A percentile compares a stretch with the other conserved stretches of the same genome.
Evolutionary conservation across 495 filamentous ascomycete genomes (phyloP).

Genomic region (Lepraria neglecta): DNA sequence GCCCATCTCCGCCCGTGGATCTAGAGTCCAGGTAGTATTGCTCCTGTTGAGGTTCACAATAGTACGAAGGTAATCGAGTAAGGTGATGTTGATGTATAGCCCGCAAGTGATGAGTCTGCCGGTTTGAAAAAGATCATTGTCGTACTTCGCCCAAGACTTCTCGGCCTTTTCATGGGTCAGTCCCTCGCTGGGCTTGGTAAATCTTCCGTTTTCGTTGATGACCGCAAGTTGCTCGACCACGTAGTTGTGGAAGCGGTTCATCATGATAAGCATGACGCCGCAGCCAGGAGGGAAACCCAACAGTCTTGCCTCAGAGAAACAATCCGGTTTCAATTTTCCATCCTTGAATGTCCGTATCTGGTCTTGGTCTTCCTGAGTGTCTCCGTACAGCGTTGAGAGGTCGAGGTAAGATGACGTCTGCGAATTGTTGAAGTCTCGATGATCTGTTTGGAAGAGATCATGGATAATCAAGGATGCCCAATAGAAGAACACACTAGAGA

Average conservation of each 20-base stretch:
- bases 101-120: slow-evolving; percentile 72
- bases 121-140: slow-evolving; percentile 81
- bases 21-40: slow-evolving; percentile 73
- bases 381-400: slow-evolving; percentile 53
- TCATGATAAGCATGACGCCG: slow-evolving; percentile 51
- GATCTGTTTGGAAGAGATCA: slow-evolving; percentile 55
- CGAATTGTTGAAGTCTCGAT: slow-evolving; percentile 45
- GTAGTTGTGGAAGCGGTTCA: slow-evolving; percentile 71
- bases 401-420: slow-evolving; percentile 56
- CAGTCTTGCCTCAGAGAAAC: slow-evolving; percentile 50
- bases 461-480: slow-evolving; percentile 44
- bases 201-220: slow-evolving; percentile 68
- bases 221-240: slow-evolving; percentile 59
- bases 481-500: slow-evolving; percentile 54
- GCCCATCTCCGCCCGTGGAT: slow-evolving; percentile 49
- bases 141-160: slow-evolving; percentile 64
- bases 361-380: slow-evolving; percentile 51
- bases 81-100: slow-evolving; percentile 76
- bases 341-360: slow-evolving; percentile 50
- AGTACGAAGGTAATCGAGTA: slow-evolving; percentile 77
- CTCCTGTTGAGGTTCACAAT: slow-evolving; percentile 77
- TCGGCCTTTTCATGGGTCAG: slow-evolving; percentile 45
- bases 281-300: slow-evolving; percentile 52
- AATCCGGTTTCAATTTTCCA: slow-evolving; percentile 53
- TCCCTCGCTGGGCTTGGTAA: slow-evolving; percentile 50